Base-by-base conservation (phyloP, 2,329 filamentous ascomycete genomes). In the Fusarium scirpi region DNA sequence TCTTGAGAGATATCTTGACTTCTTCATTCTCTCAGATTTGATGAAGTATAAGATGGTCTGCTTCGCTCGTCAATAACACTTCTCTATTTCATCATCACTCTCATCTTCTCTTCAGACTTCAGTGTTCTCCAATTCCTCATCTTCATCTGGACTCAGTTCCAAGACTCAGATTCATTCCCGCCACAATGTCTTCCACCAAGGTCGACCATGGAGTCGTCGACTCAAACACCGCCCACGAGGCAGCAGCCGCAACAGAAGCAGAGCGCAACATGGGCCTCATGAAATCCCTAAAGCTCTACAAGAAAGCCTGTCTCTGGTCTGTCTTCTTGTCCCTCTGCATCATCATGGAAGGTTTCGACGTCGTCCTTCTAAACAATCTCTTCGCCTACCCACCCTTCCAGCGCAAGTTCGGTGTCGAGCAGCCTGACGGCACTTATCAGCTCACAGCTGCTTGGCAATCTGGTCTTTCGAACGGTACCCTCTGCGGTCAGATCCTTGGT, bases 371-470 rank as follows among this genome's bases (percentile, higher is more conserved):
- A 47, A 76, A 71, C 38, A 81, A 79, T 34, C 80, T 85, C 63
- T 84, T 80, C 44, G 81, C 79, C 18, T 82, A 81, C 68, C 80
- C 71, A 2, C 80, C 72, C 20, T 85, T 80, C 63, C 77, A 78
- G 44, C 76, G 68, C 62, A 80, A 77, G 55, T 86, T 83, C 58
- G 84, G 84, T 11, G 65, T 72, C 0, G 55, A 71, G 9, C 72
- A 77, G 15, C 65, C 76, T 1, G 72, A 83, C 29, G 83, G 80
- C 2, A 76, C 69, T 1, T 85, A 85, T 62, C 77, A 86, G 62
- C 75, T 88, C 49, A 81, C 83, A 1, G 83, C 84, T 3, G 77
- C 81, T 1, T 88, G 86, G 86, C 86, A 87, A 72, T 81, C 85
- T 4, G 85, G 82, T 9, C 76, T 88, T 6, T 81, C 80, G 44